phyloP scores from a whole-genome alignment of 1,284 basidiomycete genomes.

The Irpex lacteus region DNA sequence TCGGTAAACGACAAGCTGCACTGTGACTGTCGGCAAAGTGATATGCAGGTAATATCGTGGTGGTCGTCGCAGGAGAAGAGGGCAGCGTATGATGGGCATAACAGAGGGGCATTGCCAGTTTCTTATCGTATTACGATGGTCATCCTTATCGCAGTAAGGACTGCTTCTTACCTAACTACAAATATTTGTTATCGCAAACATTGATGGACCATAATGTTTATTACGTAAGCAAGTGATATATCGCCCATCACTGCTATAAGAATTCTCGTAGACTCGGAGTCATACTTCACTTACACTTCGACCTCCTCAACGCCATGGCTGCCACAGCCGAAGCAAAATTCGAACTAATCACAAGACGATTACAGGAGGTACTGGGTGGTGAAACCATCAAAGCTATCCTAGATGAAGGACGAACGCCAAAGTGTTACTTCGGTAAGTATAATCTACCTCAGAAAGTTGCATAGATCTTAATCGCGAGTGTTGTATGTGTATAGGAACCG shows the following conservation, averaged over 20 bases:
- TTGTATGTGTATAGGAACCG: slow-evolving; percentile 62
- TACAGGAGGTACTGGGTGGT: slow-evolving; percentile 88
- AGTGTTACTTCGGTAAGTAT: slow-evolving; percentile 84
- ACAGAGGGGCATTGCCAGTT: too few relatives aligned
- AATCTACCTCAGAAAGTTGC: neutral
- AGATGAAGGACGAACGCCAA: slow-evolving; percentile 72
- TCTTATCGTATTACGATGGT: too few relatives aligned
- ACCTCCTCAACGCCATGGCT: slow-evolving; percentile 17
- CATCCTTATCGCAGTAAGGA: too few relatives aligned
- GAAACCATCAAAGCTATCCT: slow-evolving; percentile 85
- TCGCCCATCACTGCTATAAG: neutral
- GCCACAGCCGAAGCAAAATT: slow-evolving; percentile 60
- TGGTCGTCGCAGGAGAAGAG: too few relatives aligned
- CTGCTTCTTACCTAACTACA: too few relatives aligned
- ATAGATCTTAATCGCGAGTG: neutral
- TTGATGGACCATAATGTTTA: too few relatives aligned
- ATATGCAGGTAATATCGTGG: too few relatives aligned
- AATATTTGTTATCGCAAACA: too few relatives aligned
- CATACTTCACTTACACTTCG: neutral
- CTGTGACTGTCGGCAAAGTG: too few relatives aligned
- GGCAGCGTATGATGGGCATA: too few relatives aligned
- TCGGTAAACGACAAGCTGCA: too few relatives aligned
- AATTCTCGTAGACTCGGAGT: neutral
- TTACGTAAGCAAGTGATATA: too few relatives aligned
- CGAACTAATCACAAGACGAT: slow-evolving; percentile 81